phyloP scores from a whole-genome alignment of 225 moss, liverwort and hornwort genomes.

The Takakia lepidozioides region DNA sequence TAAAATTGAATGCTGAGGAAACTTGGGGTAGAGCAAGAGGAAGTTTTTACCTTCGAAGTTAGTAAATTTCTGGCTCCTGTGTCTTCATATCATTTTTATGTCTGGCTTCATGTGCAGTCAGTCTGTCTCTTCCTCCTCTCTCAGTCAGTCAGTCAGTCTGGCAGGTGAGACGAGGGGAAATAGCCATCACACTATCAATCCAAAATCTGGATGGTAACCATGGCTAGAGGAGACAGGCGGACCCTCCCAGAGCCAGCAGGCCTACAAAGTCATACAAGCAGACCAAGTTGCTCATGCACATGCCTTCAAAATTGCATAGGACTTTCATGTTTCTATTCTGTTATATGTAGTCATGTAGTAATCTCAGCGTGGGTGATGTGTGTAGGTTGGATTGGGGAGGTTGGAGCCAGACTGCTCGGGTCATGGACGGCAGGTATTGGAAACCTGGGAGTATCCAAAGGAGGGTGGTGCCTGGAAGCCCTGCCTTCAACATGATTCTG shows the following conservation, averaged over 20 bases:
- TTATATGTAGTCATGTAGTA: not conserved
- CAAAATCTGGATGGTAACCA: too few relatives aligned
- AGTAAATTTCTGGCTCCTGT: too few relatives aligned
- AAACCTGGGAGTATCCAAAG: slow-evolving; percentile 80
- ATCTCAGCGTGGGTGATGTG: slow-evolving; percentile 4
- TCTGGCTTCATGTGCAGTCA: too few relatives aligned
- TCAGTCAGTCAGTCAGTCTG: too few relatives aligned
- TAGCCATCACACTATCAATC: too few relatives aligned
- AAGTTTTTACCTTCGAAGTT: too few relatives aligned
- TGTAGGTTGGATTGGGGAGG: slow-evolving; percentile 39
- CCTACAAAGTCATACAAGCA: not conserved
- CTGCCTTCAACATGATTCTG: slow-evolving; percentile 28
- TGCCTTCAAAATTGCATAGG: too few relatives aligned
- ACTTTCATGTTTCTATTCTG: not conserved
- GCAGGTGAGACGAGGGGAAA: too few relatives aligned
- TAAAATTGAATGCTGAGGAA: too few relatives aligned
- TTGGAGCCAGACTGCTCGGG: slow-evolving; percentile 27
- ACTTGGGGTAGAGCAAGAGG: too few relatives aligned
- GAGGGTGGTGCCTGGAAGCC: slow-evolving; percentile 64
- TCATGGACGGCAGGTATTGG: slow-evolving; percentile 69
- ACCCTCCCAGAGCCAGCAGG: not conserved
- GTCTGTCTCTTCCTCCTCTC: too few relatives aligned
- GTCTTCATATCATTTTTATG: too few relatives aligned
- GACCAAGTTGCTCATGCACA: not conserved
- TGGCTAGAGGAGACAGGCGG: not conserved